Evolutionary conservation across 176 grass and related monocot species (phyloP), one percentile per base, ranked within the genome.

Genomic region (Eragrostis curvula): DNA sequence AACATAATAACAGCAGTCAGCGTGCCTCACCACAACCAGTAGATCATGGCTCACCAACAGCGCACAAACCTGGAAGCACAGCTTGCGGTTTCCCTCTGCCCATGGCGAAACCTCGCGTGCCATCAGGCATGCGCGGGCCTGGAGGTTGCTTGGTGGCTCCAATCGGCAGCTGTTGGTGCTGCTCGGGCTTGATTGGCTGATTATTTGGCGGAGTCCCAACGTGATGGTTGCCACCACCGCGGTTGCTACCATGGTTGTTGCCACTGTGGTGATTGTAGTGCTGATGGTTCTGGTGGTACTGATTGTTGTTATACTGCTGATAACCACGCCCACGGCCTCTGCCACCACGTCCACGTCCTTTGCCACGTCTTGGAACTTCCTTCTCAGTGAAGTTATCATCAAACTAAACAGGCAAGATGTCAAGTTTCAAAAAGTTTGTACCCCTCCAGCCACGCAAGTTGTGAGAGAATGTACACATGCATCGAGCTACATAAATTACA

Each of bases 91-190:
- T 98, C 17, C 96, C 96, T 43, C 96, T 83, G 75, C 96, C 92
- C 60, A 98, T 78, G 14, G 87, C 47, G 43, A 98, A 98, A 85
- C 96, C 96, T 27, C 88, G 92, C 0, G 92, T 98, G 78, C 93
- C 96, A 62, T 98, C 93, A 28, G 96, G 90, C 96, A 98, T 98
- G 55, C 87, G 92, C 8, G 96, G 92, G 1, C 96, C 92, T 9
- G 89, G 96, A 64, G 92, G 92, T 39, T 82, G 92, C 60, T 95
- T 98, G 39, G 52, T 81, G 46, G 89, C 75, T 32, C 85, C 83
- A 9, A 79, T 76, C n/a, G 49, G 78, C 65, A 66, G 86, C 64
- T 86, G 84, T 40, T 9, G 51, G 1, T 81, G 63, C 71, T 78
- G 88, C 50, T 90, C 88, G 3, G 59, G 23, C n/a, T 86, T 90